Conservation (phyloP, 345 rosid genomes). For the Euphorbia lathyris region DNA sequence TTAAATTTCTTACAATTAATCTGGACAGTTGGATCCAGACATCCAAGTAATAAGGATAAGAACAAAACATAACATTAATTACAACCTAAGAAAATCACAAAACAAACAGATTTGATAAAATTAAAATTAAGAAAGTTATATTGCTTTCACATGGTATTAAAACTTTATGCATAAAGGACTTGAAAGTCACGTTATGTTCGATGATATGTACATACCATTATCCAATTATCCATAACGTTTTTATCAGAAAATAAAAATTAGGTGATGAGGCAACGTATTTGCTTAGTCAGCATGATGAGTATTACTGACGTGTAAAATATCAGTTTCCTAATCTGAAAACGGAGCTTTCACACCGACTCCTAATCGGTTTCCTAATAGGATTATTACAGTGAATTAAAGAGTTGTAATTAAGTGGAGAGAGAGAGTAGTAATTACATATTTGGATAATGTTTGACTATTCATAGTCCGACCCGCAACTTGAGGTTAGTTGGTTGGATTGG, state of each 20-base stretch:
- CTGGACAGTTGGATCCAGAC: background rate
- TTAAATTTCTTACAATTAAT: background rate
- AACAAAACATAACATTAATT: slow-evolving; percentile 1
- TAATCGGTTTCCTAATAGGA: background rate
- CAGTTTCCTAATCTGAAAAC: background rate
- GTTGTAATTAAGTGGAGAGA: no score
- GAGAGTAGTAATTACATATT: no score
- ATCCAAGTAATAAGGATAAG: background rate
- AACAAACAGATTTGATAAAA: background rate
- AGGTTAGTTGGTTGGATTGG: no score
- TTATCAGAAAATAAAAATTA: slow-evolving; percentile 3
- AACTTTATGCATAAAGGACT: slow-evolving; percentile 22
- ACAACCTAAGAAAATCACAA: background rate
- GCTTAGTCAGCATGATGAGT: slow-evolving; percentile 19
- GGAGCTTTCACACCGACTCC: slow-evolving; percentile 2
- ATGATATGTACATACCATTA: slow-evolving; percentile 20
- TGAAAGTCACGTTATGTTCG: slow-evolving; percentile 28
- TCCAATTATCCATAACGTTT: slow-evolving; percentile 33
- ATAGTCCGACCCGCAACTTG: no score
- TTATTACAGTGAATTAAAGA: no score
- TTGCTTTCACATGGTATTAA: background rate
- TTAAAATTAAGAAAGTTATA: background rate
- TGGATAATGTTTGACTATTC: no score
- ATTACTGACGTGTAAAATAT: slow-evolving; percentile 26
- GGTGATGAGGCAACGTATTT: slow-evolving; percentile 11